Percentiles rank a stretch among this genome's conserved stretches.
Evolutionary conservation across 1,284 basidiomycete genomes (phyloP).

Genomic region (Cutaneotrichosporon mucoides): DNA sequence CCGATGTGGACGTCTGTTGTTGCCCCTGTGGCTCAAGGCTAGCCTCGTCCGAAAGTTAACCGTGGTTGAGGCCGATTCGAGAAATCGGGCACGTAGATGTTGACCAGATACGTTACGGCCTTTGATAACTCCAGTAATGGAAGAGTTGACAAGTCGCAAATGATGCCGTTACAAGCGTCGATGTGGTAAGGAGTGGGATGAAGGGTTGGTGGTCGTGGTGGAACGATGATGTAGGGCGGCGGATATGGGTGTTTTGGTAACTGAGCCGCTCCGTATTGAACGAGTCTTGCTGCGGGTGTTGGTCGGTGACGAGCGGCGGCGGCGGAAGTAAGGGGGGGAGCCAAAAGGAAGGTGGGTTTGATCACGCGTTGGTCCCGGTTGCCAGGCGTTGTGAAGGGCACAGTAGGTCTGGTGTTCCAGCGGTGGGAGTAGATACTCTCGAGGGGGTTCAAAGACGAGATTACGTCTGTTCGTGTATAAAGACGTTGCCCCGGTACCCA

Average conservation of each 20-base stretch:
- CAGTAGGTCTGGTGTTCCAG: neutral
- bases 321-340: neutral
- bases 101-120: neutral
- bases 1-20: neutral
- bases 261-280: neutral
- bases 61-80: neutral
- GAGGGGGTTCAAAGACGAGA: too few relatives aligned
- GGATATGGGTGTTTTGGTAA: neutral
- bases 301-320: neutral
- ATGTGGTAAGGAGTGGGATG: neutral
- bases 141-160: neutral
- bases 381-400: neutral
- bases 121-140: neutral
- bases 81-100: neutral
- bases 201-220: neutral
- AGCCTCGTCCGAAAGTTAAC: neutral
- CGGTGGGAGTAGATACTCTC: too few relatives aligned
- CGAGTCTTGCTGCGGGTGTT: neutral
- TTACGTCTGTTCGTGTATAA: too few relatives aligned
- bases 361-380: slow-evolving; percentile 1
- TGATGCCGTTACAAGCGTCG: neutral
- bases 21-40: neutral
- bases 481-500: too few relatives aligned
- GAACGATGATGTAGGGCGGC: neutral
- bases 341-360: neutral